These are phyloP conservation scores for Biscutella auriculata DNA, from an alignment of 441 rosid genomes.

Conservation along the genomic window DNA sequence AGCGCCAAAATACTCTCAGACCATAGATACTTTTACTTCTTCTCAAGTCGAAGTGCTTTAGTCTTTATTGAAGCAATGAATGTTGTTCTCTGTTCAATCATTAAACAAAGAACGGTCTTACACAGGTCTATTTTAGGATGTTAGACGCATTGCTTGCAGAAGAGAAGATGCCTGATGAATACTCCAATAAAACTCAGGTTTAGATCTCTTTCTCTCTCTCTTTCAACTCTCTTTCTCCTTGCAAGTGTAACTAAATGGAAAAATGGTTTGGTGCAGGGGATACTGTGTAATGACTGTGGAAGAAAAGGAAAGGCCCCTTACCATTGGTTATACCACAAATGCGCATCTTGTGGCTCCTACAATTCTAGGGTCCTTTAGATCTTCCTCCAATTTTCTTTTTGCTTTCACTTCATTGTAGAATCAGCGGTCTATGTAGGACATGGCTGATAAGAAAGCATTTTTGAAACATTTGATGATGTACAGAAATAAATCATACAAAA, in stretches of 20 bases:
- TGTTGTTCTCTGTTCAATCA: background rate
- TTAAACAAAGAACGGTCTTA: constrained; percentile 5
- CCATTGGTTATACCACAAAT: constrained; percentile 82
- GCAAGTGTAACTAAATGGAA: background rate
- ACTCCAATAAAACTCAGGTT: constrained; percentile 64
- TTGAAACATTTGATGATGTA: constrained; percentile 13
- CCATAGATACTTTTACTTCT: background rate
- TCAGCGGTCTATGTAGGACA: background rate
- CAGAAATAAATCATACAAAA: constrained; percentile 14
- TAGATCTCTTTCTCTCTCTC: background rate
- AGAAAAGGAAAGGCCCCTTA: constrained; percentile 60
- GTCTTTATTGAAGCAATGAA: background rate
- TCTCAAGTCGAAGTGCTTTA: background rate
- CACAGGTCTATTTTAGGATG: constrained; percentile 75
- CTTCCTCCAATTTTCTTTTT: background rate
- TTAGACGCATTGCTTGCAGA: constrained; percentile 68
- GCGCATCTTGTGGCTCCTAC: constrained; percentile 61
- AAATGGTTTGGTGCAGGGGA: constrained; percentile 28
- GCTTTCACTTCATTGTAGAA: background rate
- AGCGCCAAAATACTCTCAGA: background rate
- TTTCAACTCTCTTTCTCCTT: background rate
- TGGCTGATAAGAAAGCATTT: constrained; percentile 6
- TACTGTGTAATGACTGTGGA: constrained; percentile 81
- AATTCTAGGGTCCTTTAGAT: constrained; percentile 54
- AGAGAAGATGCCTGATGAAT: constrained; percentile 70